phyloP scores from a whole-genome alignment of 176 grass and related monocot species.

The Phoenix roebelenii region DNA sequence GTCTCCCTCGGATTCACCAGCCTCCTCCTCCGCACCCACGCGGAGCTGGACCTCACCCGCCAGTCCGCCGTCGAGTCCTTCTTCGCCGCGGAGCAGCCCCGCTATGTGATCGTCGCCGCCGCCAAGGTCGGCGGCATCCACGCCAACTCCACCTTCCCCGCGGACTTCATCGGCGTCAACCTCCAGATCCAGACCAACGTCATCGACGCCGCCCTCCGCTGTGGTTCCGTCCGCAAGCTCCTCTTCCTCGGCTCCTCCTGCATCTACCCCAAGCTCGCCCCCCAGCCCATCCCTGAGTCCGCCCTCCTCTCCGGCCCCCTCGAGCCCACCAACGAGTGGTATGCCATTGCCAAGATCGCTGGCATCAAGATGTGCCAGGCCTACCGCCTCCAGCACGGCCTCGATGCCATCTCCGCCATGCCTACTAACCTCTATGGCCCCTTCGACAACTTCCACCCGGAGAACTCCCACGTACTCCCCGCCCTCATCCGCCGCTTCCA shows the following conservation, averaged over 20 bases:
- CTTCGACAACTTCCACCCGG: constrained; percentile 61
- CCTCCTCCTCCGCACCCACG: constrained; percentile 46
- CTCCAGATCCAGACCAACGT: constrained; percentile 91
- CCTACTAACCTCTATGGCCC: constrained; percentile 82
- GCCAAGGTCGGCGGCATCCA: constrained; percentile 88
- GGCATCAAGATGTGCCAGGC: constrained; percentile 91
- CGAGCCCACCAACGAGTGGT: constrained; percentile 88
- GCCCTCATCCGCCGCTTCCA: constrained; percentile 77
- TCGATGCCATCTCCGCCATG: constrained; percentile 68
- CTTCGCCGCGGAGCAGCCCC: constrained; percentile 51
- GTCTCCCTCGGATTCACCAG: constrained; percentile 45
- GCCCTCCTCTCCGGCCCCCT: constrained; percentile 62
- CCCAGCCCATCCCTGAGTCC: constrained; percentile 61
- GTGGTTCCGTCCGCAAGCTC: constrained; percentile 58
- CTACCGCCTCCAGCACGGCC: constrained; percentile 66
- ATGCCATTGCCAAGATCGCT: constrained; percentile 73
- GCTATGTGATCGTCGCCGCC: constrained; percentile 58
- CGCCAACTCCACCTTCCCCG: constrained; percentile 68
- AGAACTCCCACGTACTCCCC: constrained; percentile 55
- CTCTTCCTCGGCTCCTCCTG: constrained; percentile 82
- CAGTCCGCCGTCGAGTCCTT: constrained; percentile 60
- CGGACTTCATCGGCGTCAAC: constrained; percentile 71
- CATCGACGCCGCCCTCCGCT: constrained; percentile 51
- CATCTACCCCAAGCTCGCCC: constrained; percentile 82
- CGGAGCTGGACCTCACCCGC: constrained; percentile 63